Evolutionary conservation across 164 flowering plant genomes (phyloP).

Genomic region (Akebia trifoliata): DNA sequence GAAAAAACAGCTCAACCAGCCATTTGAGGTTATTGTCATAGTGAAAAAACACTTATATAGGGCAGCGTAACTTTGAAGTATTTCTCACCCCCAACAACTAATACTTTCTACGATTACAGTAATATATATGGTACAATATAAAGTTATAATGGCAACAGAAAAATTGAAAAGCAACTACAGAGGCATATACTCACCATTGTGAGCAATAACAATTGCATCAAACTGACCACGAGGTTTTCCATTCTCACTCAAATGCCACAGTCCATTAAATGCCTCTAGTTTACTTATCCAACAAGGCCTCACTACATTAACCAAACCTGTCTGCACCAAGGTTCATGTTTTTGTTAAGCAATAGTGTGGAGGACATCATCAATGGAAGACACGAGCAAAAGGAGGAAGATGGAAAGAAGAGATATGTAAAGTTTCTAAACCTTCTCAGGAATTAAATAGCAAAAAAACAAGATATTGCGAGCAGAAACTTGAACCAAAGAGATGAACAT

Average conservation of each 20-base stretch:
- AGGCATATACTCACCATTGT: slow-evolving; percentile 54
- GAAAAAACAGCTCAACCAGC: not conserved
- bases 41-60: too few relatives aligned
- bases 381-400: not conserved
- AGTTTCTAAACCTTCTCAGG: not conserved
- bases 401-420: not conserved
- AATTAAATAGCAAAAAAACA: not conserved
- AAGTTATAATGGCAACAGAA: not conserved
- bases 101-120: too few relatives aligned
- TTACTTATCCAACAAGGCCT: slow-evolving; percentile 95
- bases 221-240: slow-evolving; percentile 79
- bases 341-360: slow-evolving; percentile 6
- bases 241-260: slow-evolving; percentile 91
- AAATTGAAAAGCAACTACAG: not conserved
- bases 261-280: slow-evolving; percentile 83
- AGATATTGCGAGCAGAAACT: not conserved
- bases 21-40: too few relatives aligned
- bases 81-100: too few relatives aligned
- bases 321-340: slow-evolving; percentile 38
- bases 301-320: slow-evolving; percentile 54
- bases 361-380: not conserved
- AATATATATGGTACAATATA: too few relatives aligned
- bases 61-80: too few relatives aligned
- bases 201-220: slow-evolving; percentile 89
- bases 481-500: not conserved